These are phyloP conservation scores for Abrus precatorius DNA, from an alignment of 306 rosid species.

Conservation along the genomic window DNA sequence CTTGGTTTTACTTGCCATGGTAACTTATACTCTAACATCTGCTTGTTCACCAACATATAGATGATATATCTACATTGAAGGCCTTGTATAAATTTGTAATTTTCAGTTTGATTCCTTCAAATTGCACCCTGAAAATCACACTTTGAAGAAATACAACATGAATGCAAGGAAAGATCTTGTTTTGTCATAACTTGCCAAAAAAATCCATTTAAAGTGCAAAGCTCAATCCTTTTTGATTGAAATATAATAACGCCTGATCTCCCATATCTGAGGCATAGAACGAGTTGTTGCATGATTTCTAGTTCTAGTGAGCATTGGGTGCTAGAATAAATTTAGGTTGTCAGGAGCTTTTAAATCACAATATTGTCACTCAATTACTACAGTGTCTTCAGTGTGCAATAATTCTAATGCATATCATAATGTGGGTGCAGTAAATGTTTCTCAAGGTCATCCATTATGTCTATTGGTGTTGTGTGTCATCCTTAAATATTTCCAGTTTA, in stretches of 20 bases:
- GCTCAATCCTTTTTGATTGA: background rate
- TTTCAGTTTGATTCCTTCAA: background rate
- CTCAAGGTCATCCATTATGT: background rate
- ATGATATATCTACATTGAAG: background rate
- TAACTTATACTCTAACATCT: background rate
- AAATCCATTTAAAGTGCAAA: background rate
- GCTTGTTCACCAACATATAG: background rate
- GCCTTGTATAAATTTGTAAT: background rate
- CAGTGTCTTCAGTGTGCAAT: background rate
- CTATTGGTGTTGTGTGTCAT: background rate
- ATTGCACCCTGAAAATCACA: background rate
- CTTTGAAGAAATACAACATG: background rate
- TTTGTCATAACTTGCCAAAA: background rate
- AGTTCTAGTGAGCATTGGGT: constrained; percentile 9
- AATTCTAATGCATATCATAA: constrained; percentile 18
- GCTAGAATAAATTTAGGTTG: constrained; percentile 18
- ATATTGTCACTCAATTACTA: background rate
- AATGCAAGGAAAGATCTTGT: background rate
- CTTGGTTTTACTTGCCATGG: constrained; percentile 21
- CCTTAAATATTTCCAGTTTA: constrained; percentile 35
- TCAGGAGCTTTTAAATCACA: background rate
- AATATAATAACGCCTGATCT: constrained; percentile 29
- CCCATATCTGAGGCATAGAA: constrained; percentile 1
- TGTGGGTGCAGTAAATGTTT: background rate
- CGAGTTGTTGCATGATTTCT: constrained; percentile 22